These are phyloP conservation scores for Metschnikowia anglica DNA, from an alignment of 805 yeast species.

Conservation along the genomic window DNA sequence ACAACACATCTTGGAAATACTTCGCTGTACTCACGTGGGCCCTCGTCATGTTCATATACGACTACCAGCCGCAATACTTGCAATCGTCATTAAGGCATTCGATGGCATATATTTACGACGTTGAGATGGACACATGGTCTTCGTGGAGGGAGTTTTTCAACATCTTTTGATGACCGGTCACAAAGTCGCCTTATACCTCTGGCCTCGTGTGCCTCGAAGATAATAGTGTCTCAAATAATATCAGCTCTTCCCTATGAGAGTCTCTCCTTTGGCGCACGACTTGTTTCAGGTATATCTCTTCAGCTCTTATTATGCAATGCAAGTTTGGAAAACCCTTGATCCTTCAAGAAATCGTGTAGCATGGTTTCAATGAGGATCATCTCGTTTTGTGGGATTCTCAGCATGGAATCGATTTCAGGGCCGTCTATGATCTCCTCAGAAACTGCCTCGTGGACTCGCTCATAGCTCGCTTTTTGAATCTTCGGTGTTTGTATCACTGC, in stretches of 20 bases:
- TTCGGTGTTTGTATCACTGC: no score
- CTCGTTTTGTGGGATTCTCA: neutral
- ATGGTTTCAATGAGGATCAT: neutral
- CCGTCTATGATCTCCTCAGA: neutral
- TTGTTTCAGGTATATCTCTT: neutral
- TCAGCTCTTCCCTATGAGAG: neutral
- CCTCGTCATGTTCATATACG: constrained; percentile 66
- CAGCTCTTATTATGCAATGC: neutral
- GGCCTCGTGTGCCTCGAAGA: no score
- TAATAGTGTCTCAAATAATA: no score
- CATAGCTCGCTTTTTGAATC: no score
- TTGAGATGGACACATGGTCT: constrained; percentile 51
- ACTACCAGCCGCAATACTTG: constrained; percentile 57
- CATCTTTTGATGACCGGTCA: neutral
- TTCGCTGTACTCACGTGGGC: constrained; percentile 73
- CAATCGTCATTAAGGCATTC: constrained; percentile 65
- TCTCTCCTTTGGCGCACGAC: no score
- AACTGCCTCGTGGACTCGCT: no score
- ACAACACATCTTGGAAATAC: constrained; percentile 51
- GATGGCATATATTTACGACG: constrained; percentile 69
- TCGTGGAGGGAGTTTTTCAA: constrained; percentile 48
- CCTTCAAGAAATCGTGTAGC: neutral
- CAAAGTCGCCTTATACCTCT: no score
- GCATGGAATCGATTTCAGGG: neutral
- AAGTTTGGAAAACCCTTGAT: neutral